Percentiles rank a stretch among this genome's conserved stretches.
These are phyloP conservation scores for Sonneratia caseolaris DNA, from an alignment of 345 rosid species.

Conservation along the genomic window DNA sequence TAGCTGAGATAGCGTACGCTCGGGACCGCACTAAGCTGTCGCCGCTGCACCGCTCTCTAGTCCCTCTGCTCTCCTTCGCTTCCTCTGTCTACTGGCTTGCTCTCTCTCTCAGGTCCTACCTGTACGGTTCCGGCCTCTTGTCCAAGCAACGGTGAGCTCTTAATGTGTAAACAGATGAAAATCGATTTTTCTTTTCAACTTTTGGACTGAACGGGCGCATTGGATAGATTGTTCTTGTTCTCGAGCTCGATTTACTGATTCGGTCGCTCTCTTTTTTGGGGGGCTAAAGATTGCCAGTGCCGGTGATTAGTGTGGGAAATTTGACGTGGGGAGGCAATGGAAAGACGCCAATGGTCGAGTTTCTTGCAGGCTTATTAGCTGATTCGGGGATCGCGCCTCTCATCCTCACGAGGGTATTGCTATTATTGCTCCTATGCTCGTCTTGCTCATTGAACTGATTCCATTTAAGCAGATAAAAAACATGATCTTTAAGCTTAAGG, in stretches of 20 bases:
- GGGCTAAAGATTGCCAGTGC: slow-evolving; percentile 59
- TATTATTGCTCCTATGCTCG: neutral
- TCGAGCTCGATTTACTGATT: slow-evolving; percentile 1
- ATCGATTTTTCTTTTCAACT: neutral
- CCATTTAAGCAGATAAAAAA: neutral
- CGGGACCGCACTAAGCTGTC: slow-evolving; percentile 31
- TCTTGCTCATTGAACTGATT: neutral
- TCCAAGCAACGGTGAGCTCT: slow-evolving; percentile 33
- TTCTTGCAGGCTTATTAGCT: slow-evolving; percentile 37
- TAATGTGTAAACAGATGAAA: neutral
- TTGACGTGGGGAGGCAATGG: slow-evolving; percentile 93
- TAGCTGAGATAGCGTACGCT: slow-evolving; percentile 56
- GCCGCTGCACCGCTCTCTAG: slow-evolving; percentile 38
- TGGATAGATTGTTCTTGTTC: neutral
- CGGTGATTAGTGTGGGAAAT: slow-evolving; percentile 85
- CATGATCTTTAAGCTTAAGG: neutral
- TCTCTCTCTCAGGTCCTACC: slow-evolving; percentile 43
- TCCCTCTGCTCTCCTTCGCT: slow-evolving; percentile 43
- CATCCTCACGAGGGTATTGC: slow-evolving; percentile 59
- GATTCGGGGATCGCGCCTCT: slow-evolving; percentile 58
- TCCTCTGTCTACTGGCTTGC: slow-evolving; percentile 44
- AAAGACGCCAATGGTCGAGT: slow-evolving; percentile 92
- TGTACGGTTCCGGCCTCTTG: slow-evolving; percentile 42
- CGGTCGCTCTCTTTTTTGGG: neutral
- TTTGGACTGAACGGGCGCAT: neutral